phyloP scores from a whole-genome alignment of 768 basidiomycete species.

The Termitomyces sp. region DNA sequence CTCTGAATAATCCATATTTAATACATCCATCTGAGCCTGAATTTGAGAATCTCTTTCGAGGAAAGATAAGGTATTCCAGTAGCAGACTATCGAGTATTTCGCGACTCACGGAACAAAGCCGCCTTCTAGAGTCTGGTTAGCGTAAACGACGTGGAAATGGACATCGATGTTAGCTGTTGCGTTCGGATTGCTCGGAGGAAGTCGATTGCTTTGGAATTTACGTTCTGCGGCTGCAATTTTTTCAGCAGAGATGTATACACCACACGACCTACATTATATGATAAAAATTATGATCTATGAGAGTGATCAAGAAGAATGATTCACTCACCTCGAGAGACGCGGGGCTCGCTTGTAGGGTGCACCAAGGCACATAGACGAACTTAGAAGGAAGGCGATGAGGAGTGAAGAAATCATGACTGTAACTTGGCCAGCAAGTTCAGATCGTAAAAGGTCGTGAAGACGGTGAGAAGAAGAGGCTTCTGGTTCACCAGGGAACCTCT shows the following conservation, averaged over 20 bases:
- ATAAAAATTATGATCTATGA: neutral
- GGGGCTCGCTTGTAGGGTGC: conserved; percentile 8
- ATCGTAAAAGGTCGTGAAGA: conserved; percentile 9
- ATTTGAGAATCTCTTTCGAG: conserved; percentile 22
- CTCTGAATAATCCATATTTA: conserved; percentile 36
- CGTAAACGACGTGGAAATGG: conserved; percentile 39
- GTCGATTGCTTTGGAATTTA: conserved; percentile 28
- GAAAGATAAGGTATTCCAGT: neutral
- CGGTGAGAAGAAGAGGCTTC: neutral
- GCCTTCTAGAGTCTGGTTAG: conserved; percentile 30
- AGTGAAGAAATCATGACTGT: conserved; percentile 13
- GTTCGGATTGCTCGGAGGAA: conserved; percentile 21
- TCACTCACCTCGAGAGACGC: neutral
- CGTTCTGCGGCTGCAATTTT: conserved; percentile 27
- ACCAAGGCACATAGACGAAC: conserved; percentile 10
- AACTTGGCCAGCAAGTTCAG: conserved; percentile 8
- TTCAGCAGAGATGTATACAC: conserved; percentile 28
- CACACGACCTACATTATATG: conserved; percentile 26
- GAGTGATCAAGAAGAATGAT: no score
- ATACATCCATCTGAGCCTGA: conserved; percentile 26
- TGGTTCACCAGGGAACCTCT: neutral
- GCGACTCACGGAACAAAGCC: conserved; percentile 33
- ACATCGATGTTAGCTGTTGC: conserved; percentile 27
- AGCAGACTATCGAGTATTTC: neutral
- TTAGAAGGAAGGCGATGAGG: conserved; percentile 12